Evolutionary conservation across 148 eudicot species (phyloP).

Genomic region (Limonium bicolor): DNA sequence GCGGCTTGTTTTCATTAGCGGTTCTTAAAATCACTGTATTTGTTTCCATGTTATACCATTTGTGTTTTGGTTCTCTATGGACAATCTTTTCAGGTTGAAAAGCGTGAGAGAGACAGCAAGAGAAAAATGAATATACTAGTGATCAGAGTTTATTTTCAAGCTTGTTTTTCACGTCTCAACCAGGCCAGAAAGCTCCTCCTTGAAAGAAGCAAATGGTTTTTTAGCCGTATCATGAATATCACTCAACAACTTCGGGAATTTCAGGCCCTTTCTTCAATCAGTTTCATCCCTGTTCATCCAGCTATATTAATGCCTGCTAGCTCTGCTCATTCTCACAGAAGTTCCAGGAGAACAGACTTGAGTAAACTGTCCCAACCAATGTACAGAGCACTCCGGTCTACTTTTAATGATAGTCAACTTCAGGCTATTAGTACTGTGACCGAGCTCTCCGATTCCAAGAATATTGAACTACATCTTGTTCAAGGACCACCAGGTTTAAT

Average conservation of each 20-base stretch:
- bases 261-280: constrained; percentile 85
- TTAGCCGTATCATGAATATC: constrained; percentile 74
- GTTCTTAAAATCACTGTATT: no score
- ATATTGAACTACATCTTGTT: constrained; percentile 61
- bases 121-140: constrained; percentile 51
- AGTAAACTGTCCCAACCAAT: constrained; percentile 47
- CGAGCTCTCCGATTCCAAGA: constrained; percentile 29
- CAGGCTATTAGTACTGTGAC: constrained; percentile 66
- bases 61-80: no score
- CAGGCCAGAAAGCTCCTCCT: constrained; percentile 69
- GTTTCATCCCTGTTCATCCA: constrained; percentile 67
- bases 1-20: no score
- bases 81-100: constrained; percentile 93
- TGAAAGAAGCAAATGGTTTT: constrained; percentile 87
- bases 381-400: constrained; percentile 48
- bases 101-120: constrained; percentile 69
- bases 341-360: constrained; percentile 28
- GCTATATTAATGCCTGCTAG: constrained; percentile 46
- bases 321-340: constrained; percentile 19
- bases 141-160: constrained; percentile 75
- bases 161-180: constrained; percentile 53
- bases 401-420: constrained; percentile 83
- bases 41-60: no score
- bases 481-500: constrained; percentile 98
- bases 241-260: constrained; percentile 95